These are phyloP conservation scores for Pneumocystis carinii DNA, from an alignment of 1,139 yeast genomes.

Conservation along the genomic window DNA sequence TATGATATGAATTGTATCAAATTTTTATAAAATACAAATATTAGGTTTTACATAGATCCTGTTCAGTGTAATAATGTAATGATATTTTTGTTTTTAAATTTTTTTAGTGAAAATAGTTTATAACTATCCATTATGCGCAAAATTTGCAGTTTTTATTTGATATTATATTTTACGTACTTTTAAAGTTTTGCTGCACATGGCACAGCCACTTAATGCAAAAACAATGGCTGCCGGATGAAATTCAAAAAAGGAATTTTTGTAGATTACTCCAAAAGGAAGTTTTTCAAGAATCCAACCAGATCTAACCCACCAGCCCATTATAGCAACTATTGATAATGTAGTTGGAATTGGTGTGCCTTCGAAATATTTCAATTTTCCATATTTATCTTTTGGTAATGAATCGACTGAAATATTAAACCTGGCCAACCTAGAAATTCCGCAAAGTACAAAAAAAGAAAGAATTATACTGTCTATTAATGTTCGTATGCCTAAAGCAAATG, in stretches of 20 bases:
- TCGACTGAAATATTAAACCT: conserved; percentile 89
- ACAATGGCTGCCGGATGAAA: conserved; percentile 55
- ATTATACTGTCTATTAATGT: conserved; percentile 65
- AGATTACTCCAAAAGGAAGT: conserved; percentile 52
- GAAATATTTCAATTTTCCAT: conserved; percentile 68
- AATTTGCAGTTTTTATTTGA: not conserved
- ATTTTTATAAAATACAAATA: not conserved
- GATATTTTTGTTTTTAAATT: not conserved
- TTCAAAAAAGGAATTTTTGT: conserved; percentile 44
- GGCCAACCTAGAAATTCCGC: conserved; percentile 88
- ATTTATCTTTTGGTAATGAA: conserved; percentile 73
- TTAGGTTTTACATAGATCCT: not conserved
- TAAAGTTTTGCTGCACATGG: conserved; percentile 79
- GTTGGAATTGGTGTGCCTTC: conserved; percentile 96
- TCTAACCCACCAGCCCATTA: conserved; percentile 51
- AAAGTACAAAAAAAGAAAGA: conserved; percentile 71
- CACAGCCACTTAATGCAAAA: conserved; percentile 71
- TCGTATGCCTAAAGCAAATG: conserved; percentile 79
- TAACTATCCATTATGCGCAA: not conserved
- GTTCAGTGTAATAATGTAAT: not conserved
- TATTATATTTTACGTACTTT: conserved; percentile 72
- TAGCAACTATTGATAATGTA: conserved; percentile 54
- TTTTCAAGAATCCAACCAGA: conserved; percentile 26
- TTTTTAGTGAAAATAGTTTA: not conserved
- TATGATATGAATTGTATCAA: no score